phyloP scores from a whole-genome alignment of 1,139 yeast genomes.

The Lodderomyces orthopsilosis region DNA sequence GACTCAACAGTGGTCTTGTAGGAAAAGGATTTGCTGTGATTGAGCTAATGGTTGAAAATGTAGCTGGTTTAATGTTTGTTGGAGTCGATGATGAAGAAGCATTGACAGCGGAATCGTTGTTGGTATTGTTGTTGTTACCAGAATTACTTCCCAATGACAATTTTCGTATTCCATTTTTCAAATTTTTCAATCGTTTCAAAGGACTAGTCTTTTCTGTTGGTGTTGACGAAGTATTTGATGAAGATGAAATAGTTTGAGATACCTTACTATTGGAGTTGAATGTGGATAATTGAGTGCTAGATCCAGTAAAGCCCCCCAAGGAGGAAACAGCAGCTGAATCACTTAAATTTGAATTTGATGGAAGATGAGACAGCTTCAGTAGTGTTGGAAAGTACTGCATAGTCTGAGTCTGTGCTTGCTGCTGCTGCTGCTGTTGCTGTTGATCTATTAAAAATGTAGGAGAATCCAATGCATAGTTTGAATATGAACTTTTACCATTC shows the following conservation, averaged over 20 bases:
- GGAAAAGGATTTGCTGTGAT: conserved; percentile 8
- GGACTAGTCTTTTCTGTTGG: conserved; percentile 15
- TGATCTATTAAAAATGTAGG: conserved; percentile 24
- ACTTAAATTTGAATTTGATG: conserved; percentile 3
- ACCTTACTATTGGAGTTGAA: neutral
- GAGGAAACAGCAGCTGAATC: conserved; percentile 6
- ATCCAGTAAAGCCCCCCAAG: neutral
- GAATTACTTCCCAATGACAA: conserved; percentile 20
- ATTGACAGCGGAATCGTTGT: neutral
- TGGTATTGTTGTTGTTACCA: conserved; percentile 5
- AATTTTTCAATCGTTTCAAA: conserved; percentile 29
- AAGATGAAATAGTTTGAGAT: neutral
- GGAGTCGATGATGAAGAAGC: conserved; percentile 3
- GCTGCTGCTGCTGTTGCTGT: conserved; percentile 6
- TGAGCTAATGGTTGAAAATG: conserved; percentile 3
- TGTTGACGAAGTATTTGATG: conserved; percentile 1
- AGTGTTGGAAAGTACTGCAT: conserved; percentile 21
- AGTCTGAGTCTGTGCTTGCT: conserved; percentile 4
- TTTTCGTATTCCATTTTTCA: conserved; percentile 38
- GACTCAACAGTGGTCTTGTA: conserved; percentile 12
- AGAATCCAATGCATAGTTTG: conserved; percentile 30
- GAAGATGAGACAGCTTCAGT: conserved; percentile 2
- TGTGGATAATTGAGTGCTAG: conserved; percentile 1
- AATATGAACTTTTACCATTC: conserved; percentile 18
- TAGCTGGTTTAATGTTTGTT: conserved; percentile 16